Base-by-base conservation (phyloP, 2,329 filamentous ascomycete species). In the Nemania diffusa region DNA sequence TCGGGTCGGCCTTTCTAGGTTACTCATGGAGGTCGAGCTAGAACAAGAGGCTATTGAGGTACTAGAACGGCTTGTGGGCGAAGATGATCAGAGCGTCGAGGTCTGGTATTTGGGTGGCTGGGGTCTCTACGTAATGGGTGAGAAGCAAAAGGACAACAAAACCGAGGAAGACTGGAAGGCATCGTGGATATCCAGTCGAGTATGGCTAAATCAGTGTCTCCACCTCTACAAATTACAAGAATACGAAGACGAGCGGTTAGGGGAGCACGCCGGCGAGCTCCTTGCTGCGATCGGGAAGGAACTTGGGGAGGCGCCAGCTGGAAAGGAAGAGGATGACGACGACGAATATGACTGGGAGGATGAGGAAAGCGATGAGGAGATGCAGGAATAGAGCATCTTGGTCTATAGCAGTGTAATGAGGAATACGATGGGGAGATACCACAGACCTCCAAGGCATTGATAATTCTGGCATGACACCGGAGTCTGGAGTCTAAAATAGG, bases 41-140 rank as follows among this genome's bases (percentile, higher is more conserved):
- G 91, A 97, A 79, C 87, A 91, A 57, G 91, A 95, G 69, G 95
- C 96, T 0, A 87, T 97, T 65, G 88, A 92, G 64, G 94, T 98
- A 2, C 83, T 97, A 61, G 93, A 97, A 77, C 85, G 93, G 61
- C 83, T 99, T 60, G 88, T 97, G 44, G 84, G 87, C 40, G 96
- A 99, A 78, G 95, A 99, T 72, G 97, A 99, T 77, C 87, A 92
- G 76, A 97, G 95, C 78, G 92, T 99, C 22, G 96, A 99, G 81
- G 92, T 93, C 20, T 97, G 94, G 94, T 99, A 99, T 81, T 85
- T 99, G 5, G 96, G 96, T 50, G 97, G 96, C 3, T 98, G 95
- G 92, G 94, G 93, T 73, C 85, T 97, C 72, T 93, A 93, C 77
- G 86, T 97, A 65, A 83, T 92, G 69, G 92, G 91, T 11, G 87